Base-by-base conservation (phyloP, 805 yeast genomes). In the Metschnikowia colocasiae region DNA sequence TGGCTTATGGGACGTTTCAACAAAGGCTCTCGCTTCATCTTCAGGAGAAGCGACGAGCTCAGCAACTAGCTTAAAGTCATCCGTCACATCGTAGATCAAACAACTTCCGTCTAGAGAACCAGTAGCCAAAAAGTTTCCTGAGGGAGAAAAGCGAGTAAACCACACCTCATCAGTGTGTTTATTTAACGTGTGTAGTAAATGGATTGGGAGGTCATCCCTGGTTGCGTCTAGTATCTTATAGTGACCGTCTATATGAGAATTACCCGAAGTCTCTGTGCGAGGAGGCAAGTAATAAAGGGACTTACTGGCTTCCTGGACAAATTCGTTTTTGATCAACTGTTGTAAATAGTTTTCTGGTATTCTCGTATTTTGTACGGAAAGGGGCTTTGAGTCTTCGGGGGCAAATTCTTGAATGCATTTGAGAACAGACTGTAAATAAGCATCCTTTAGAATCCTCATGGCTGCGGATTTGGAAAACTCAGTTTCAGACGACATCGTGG, bases 161-260 rank as follows among this genome's bases (percentile, higher is more conserved):
- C 97, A 91, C 10, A 88, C 92, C 62, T 91, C 96, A 59, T 83
- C 81, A 1, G 68, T 63, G 58, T 87, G 94, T 37, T 73, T 69
- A 1, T 65, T 53, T 6, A 86, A 64, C 0, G 76, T 72, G 47
- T 73, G 71, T 10, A 77, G 59, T 3, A 78, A 62, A 2, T 67
- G 67, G 18, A 71, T 71, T 1, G 89, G 88, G 50, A 80, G 76
- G 22, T 46, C 48, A 15, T 42, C 50, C 37, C 40, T 35, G 26
- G 46, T 16, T 5, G 47, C 31, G 2, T 22, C 25, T 6, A 23
- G 32, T 18, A 26, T 25, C 3, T 16, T 20, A n/a, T 29, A 39
- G 6, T 38, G 13, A 5, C 36, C 30, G 13, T 26, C 30, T 34
- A 23, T 25, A 16, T 3, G 43, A 23, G 10, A 10, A 10, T n/a